These are phyloP conservation scores for Cruciata laevipes DNA, from an alignment of 257 asterid genomes.

Conservation along the genomic window DNA sequence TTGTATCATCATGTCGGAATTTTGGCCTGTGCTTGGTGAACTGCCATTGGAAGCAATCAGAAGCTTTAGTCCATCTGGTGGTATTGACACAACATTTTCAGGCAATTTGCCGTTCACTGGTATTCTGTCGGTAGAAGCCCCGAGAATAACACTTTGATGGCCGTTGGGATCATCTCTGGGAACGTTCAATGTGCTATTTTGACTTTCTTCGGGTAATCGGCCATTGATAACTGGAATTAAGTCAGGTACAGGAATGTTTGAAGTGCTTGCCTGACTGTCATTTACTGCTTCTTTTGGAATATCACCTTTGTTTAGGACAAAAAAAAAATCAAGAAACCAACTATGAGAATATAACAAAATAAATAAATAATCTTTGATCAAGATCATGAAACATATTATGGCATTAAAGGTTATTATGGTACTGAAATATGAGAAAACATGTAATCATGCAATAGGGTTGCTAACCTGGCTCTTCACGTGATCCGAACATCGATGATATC, in stretches of 20 bases:
- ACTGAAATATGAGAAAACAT: neutral
- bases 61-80: constrained; percentile 38
- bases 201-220: constrained; percentile 18
- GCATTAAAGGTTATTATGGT: neutral
- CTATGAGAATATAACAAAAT: neutral
- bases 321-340: neutral
- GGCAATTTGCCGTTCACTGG: constrained; percentile 26
- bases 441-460: constrained; percentile 7
- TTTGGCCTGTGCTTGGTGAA: constrained; percentile 21
- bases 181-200: constrained; percentile 16
- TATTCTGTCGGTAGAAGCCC: constrained; percentile 20
- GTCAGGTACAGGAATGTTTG: constrained; percentile 24
- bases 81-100: constrained; percentile 21
- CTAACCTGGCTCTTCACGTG: constrained; percentile 53
- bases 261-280: constrained; percentile 17
- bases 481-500: constrained; percentile 46
- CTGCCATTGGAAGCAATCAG: constrained; percentile 33
- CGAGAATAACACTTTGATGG: constrained; percentile 20
- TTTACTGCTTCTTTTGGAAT: constrained; percentile 18
- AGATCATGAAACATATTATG: neutral
- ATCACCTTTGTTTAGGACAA: constrained; percentile 19
- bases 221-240: constrained; percentile 25
- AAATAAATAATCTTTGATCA: neutral
- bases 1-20: constrained; percentile 21
- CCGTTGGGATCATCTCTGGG: constrained; percentile 14